Evolutionary conservation across 805 yeast genomes (phyloP).

Genomic region (Candida tammaniensis): DNA sequence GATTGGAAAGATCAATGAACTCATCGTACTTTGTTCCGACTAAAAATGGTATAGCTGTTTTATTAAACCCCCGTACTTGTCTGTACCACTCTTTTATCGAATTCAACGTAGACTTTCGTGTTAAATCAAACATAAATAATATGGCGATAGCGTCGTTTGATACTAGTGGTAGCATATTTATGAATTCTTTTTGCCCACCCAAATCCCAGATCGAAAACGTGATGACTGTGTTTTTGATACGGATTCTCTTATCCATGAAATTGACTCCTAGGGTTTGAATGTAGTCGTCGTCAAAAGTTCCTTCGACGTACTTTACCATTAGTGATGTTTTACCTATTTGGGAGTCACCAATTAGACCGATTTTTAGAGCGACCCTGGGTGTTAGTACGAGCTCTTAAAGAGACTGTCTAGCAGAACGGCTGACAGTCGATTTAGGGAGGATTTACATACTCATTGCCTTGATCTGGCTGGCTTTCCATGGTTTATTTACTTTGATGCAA

Average conservation of each 20-base stretch:
- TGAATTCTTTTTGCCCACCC: slow-evolving; percentile 94
- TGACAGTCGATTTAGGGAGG: too few relatives aligned
- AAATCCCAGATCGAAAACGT: slow-evolving; percentile 93
- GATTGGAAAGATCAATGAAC: slow-evolving; percentile 73
- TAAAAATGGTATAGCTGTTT: slow-evolving; percentile 84
- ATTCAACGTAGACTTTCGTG: slow-evolving; percentile 79
- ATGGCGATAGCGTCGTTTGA: slow-evolving; percentile 91
- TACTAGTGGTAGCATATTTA: slow-evolving; percentile 92
- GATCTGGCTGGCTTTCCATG: slow-evolving; percentile 20
- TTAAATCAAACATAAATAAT: slow-evolving; percentile 82
- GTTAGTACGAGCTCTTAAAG: too few relatives aligned
- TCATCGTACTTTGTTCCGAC: slow-evolving; percentile 93
- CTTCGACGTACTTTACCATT: slow-evolving; percentile 97
- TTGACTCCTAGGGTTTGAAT: slow-evolving; percentile 95
- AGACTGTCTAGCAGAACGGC: too few relatives aligned
- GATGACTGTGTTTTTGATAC: slow-evolving; percentile 80
- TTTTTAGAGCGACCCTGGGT: slow-evolving; percentile 64
- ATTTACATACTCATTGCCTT: slow-evolving; percentile 36
- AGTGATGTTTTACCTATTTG: slow-evolving; percentile 94
- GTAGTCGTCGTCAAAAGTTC: slow-evolving; percentile 85
- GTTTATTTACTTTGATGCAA: too few relatives aligned
- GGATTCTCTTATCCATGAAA: slow-evolving; percentile 86
- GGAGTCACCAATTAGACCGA: slow-evolving; percentile 93
- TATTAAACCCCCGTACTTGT: slow-evolving; percentile 84
- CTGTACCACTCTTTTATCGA: slow-evolving; percentile 95